Evolutionary conservation across 495 filamentous ascomycete genomes (phyloP).

Genomic region (Paragyromitra xinjiangensis): DNA sequence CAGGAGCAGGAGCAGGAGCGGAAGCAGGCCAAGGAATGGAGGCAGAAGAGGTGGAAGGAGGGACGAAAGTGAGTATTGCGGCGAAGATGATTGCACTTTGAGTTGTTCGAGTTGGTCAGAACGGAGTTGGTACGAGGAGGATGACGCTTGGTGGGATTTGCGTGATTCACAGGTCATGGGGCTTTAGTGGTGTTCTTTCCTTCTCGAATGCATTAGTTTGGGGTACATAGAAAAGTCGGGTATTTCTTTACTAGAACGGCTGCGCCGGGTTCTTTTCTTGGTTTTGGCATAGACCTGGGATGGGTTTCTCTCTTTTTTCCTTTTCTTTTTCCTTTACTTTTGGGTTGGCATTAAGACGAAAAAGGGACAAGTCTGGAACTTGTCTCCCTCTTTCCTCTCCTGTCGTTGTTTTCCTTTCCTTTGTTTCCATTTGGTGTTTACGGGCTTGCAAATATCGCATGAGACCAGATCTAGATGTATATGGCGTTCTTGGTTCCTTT

Average conservation of each 20-base stretch:
- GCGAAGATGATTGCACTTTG: conserved; percentile 34
- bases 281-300: conserved; percentile 6
- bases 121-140: conserved; percentile 44
- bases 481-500: conserved; percentile 20
- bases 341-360: not conserved
- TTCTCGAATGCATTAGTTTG: not conserved
- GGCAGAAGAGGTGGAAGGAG: conserved; percentile 20
- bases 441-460: conserved; percentile 15
- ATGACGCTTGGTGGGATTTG: conserved; percentile 47
- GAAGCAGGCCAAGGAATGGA: not conserved
- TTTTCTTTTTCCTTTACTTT: not conserved
- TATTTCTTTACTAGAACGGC: not conserved
- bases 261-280: conserved; percentile 11
- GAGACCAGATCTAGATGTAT: not conserved
- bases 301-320: not conserved
- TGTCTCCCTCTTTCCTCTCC: not conserved
- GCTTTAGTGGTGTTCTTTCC: conserved; percentile 1
- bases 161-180: conserved; percentile 42
- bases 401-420: not conserved
- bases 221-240: not conserved
- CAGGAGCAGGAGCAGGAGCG: conserved; percentile 26
- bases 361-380: not conserved
- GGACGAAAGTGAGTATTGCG: conserved; percentile 32
- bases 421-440: not conserved
- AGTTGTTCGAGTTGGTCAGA: conserved; percentile 51